phyloP scores from a whole-genome alignment of 352 stramenopile genomes.

The Pythium diclinum region DNA sequence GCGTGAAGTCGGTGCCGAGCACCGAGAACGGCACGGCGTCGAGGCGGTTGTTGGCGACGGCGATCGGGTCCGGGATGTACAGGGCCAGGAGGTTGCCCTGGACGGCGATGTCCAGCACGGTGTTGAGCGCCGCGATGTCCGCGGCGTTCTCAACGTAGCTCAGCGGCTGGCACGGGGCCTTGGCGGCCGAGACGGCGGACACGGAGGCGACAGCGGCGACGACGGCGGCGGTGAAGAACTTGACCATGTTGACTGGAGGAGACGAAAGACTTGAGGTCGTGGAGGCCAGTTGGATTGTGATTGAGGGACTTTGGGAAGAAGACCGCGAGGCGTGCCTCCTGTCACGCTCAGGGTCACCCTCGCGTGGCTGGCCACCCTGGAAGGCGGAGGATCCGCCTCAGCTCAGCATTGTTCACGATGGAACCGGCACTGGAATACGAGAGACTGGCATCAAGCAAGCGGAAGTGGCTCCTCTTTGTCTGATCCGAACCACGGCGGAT shows the following conservation, averaged over 20 bases:
- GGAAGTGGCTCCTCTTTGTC: not conserved
- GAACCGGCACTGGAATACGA: not conserved
- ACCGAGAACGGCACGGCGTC: constrained; percentile 44
- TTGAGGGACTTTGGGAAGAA: not conserved
- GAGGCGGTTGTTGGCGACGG: constrained; percentile 38
- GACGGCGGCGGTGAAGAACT: constrained; percentile 35
- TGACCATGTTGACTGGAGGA: constrained; percentile 30
- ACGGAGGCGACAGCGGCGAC: constrained; percentile 18
- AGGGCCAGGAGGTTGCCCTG: constrained; percentile 24
- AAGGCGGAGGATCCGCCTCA: not conserved
- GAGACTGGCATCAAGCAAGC: not conserved
- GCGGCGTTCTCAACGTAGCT: constrained; percentile 41
- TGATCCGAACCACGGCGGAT: not conserved
- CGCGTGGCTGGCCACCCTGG: not conserved
- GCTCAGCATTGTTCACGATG: not conserved
- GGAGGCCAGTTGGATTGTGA: constrained; percentile 22
- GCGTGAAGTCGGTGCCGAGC: constrained; percentile 46
- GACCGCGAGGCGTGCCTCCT: not conserved
- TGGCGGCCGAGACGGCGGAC: constrained; percentile 23
- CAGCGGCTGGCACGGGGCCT: constrained; percentile 36
- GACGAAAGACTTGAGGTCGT: constrained; percentile 16
- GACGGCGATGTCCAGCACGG: constrained; percentile 36
- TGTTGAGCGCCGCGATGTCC: constrained; percentile 50
- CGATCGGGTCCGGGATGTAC: constrained; percentile 40
- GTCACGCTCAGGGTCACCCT: not conserved